A percentile compares a stretch with the other conserved stretches of the same genome.
phyloP scores from a whole-genome alignment of 2,329 filamentous ascomycete genomes.

The Huntiella bhutanensis region DNA sequence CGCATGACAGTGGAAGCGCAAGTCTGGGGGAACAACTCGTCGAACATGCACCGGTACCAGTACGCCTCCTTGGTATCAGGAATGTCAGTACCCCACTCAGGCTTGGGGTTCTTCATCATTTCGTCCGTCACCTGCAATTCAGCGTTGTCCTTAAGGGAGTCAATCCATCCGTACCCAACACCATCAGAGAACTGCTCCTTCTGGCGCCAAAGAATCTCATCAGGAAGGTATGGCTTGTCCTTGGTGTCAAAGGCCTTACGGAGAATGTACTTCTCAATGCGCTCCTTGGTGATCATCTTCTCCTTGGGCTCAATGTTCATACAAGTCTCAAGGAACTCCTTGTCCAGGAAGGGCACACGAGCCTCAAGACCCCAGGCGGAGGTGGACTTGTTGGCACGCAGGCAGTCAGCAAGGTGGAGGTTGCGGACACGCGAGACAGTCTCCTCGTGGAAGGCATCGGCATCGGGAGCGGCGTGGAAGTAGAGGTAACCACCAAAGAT shows the following conservation, averaged over 20 bases:
- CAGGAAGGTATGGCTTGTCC: slow-evolving; percentile 79
- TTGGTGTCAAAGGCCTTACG: slow-evolving; percentile 93
- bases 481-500: slow-evolving; percentile 98
- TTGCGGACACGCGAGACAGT: slow-evolving; percentile 90
- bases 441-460: slow-evolving; percentile 86
- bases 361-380: slow-evolving; percentile 96
- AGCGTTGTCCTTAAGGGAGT: slow-evolving; percentile 86
- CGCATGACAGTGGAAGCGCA: slow-evolving; percentile 88
- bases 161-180: slow-evolving; percentile 98
- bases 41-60: slow-evolving; percentile 98
- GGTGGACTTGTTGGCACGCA: slow-evolving; percentile 97
- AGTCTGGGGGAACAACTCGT: slow-evolving; percentile 87
- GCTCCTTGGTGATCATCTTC: slow-evolving; percentile 84
- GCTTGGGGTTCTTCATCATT: slow-evolving; percentile 96
- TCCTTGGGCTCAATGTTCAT: slow-evolving; percentile 92
- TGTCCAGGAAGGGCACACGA: slow-evolving; percentile 93
- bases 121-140: slow-evolving; percentile 82
- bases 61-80: slow-evolving; percentile 97
- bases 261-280: slow-evolving; percentile 93
- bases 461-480: slow-evolving; percentile 87
- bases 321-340: slow-evolving; percentile 77
- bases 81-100: slow-evolving; percentile 82
- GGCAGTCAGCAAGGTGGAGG: slow-evolving; percentile 86
- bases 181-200: slow-evolving; percentile 99
- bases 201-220: slow-evolving; percentile 91